Percentiles rank a stretch among this genome's conserved stretches.
Evolutionary conservation across 2,329 filamentous ascomycete species (phyloP).

Genomic region (Trichocomaceae sp.): DNA sequence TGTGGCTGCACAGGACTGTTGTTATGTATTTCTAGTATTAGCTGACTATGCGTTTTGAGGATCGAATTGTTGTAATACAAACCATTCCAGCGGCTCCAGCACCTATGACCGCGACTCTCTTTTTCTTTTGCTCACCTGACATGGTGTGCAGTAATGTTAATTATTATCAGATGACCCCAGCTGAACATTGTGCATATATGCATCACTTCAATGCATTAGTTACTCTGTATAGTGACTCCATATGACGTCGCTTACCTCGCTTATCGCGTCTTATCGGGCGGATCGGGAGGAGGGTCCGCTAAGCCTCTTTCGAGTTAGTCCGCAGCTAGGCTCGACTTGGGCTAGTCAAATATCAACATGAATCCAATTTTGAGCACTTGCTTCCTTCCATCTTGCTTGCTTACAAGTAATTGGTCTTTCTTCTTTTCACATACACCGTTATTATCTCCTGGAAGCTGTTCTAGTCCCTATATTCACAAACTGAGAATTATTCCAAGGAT

Average conservation of each 20-base stretch:
- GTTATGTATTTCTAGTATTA: conserved; percentile 13
- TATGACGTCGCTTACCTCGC: background rate
- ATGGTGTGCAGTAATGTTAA: background rate
- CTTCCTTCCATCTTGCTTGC: background rate
- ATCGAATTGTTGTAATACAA: conserved; percentile 7
- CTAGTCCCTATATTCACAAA: background rate
- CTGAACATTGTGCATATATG: background rate
- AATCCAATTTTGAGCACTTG: background rate
- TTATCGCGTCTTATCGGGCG: background rate
- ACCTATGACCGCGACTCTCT: conserved; percentile 54
- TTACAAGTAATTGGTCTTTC: background rate
- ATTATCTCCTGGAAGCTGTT: background rate
- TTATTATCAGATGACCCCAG: background rate
- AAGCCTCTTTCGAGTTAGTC: background rate
- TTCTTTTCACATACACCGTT: background rate
- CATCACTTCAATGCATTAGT: too few relatives aligned
- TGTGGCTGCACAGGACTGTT: conserved; percentile 58
- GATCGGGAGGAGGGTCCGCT: background rate
- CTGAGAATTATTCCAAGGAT: background rate
- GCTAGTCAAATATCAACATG: background rate
- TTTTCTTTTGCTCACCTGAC: conserved; percentile 28
- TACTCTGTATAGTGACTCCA: background rate
- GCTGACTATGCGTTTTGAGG: background rate
- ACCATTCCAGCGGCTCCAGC: conserved; percentile 59
- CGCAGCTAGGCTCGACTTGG: background rate